These are phyloP conservation scores for Cyclanthera cordifolia DNA, from an alignment of 306 rosid genomes.

Conservation along the genomic window DNA sequence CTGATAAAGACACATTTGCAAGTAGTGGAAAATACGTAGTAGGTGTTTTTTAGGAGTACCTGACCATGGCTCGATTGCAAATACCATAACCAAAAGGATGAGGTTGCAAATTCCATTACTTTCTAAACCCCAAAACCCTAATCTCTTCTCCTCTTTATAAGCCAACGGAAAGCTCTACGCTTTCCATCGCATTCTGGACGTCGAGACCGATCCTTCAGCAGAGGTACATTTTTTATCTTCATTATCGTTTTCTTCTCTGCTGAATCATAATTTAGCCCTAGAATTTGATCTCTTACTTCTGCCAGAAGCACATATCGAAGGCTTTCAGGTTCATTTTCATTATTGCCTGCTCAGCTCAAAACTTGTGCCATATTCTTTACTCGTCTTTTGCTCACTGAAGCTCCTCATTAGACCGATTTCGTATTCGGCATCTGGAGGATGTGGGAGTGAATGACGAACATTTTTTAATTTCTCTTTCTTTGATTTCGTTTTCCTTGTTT, in stretches of 20 bases:
- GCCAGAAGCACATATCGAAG: constrained; percentile 68
- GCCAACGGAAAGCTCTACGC: too few species aligned
- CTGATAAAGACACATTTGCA: too few species aligned
- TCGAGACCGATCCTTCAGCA: not conserved
- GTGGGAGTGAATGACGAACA: constrained; percentile 34
- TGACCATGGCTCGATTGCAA: too few species aligned
- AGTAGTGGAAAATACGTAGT: too few species aligned
- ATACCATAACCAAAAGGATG: not conserved
- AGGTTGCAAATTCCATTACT: not conserved
- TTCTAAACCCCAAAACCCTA: constrained; percentile 13
- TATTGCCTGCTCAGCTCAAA: constrained; percentile 47
- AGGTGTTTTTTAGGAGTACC: too few species aligned
- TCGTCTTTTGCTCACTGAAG: constrained; percentile 21
- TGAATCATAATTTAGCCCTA: not conserved
- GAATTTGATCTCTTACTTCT: not conserved
- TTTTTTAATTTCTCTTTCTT: not conserved
- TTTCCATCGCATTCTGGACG: not conserved
- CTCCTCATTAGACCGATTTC: constrained; percentile 21
- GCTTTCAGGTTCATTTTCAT: constrained; percentile 26
- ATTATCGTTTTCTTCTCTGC: not conserved
- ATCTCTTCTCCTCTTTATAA: constrained; percentile 1
- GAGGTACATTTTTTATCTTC: not conserved
- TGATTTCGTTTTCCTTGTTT: not conserved
- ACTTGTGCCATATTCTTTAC: constrained; percentile 45
- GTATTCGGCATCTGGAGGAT: constrained; percentile 20